phyloP scores from a whole-genome alignment of 2,329 filamentous ascomycete genomes.

The Plenodomus biglobosus region DNA sequence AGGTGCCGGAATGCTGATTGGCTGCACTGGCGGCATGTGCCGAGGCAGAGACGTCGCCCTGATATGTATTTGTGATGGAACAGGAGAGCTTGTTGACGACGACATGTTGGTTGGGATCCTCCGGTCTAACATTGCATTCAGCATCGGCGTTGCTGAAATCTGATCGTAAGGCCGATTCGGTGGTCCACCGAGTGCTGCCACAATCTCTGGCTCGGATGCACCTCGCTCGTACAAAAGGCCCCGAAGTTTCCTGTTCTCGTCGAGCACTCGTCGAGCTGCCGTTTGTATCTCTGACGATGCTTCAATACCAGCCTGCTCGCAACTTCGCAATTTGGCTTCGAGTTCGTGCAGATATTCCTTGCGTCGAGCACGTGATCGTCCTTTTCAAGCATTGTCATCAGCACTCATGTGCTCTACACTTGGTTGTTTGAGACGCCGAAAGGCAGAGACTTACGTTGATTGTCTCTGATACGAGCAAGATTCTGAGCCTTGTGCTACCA shows the following conservation, averaged over 20 bases:
- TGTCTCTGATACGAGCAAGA: constrained; percentile 69
- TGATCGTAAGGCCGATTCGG: constrained; percentile 32
- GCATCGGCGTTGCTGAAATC: constrained; percentile 27
- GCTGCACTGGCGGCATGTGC: constrained; percentile 22
- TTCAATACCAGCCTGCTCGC: constrained; percentile 66
- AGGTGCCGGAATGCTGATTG: constrained; percentile 24
- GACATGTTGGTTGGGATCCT: constrained; percentile 26
- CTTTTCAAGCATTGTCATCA: constrained; percentile 16
- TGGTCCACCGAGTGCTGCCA: constrained; percentile 27
- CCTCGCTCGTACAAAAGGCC: constrained; percentile 61
- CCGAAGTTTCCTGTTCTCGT: constrained; percentile 68
- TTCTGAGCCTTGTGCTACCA: constrained; percentile 42
- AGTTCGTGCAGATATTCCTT: constrained; percentile 74
- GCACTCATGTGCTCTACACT: too few relatives aligned
- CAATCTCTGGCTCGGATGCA: constrained; percentile 58
- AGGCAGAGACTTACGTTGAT: constrained; percentile 56
- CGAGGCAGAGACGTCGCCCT: constrained; percentile 18
- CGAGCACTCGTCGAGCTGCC: constrained; percentile 67
- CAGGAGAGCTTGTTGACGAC: constrained; percentile 22
- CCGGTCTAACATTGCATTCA: constrained; percentile 37
- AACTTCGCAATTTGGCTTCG: constrained; percentile 64
- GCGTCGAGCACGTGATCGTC: constrained; percentile 70
- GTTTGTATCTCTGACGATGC: constrained; percentile 71
- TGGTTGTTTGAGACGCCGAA: neutral
- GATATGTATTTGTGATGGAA: constrained; percentile 15